Percentiles rank a stretch among this genome's conserved stretches.
Evolutionary conservation across 2,329 filamentous ascomycete genomes (phyloP).

Genomic region (Penicillium sp.): DNA sequence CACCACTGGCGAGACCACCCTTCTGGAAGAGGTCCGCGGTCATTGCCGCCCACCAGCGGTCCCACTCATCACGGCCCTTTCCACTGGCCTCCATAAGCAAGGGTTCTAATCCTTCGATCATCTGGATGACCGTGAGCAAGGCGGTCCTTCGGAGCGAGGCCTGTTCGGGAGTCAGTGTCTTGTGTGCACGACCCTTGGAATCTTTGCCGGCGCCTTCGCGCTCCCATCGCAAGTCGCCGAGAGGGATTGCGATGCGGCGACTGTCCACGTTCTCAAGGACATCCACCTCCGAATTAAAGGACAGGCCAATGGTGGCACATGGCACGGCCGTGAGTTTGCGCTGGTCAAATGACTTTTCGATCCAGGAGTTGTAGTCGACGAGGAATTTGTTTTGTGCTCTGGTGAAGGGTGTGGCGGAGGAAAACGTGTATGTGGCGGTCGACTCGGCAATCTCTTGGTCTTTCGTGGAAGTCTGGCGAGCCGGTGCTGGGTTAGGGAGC

Average conservation of each 20-base stretch:
- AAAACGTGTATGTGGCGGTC: conserved; percentile 77
- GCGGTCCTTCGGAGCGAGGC: conserved; percentile 71
- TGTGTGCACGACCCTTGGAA: conserved; percentile 34
- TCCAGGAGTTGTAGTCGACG: conserved; percentile 78
- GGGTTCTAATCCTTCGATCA: conserved; percentile 81
- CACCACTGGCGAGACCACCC: conserved; percentile 72
- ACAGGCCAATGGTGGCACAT: conserved; percentile 70
- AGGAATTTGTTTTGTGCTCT: conserved; percentile 76
- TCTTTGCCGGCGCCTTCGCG: conserved; percentile 53
- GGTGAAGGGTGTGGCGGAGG: conserved; percentile 75
- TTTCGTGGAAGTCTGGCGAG: conserved; percentile 54
- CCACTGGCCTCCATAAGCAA: conserved; percentile 74
- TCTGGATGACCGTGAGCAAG: conserved; percentile 72
- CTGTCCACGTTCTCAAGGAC: conserved; percentile 64
- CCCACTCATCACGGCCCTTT: conserved; percentile 89
- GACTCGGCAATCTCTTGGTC: conserved; percentile 61
- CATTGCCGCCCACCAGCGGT: conserved; percentile 82
- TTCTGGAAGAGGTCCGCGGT: conserved; percentile 77
- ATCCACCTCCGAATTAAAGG: conserved; percentile 75
- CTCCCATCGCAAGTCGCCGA: conserved; percentile 84
- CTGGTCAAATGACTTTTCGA: conserved; percentile 67
- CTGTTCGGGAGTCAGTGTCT: conserved; percentile 62
- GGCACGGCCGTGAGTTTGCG: conserved; percentile 69
- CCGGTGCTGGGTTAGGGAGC: conserved; percentile 66
- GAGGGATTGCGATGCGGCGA: conserved; percentile 77